Percentiles rank a stretch among this genome's conserved stretches.
phyloP scores from a whole-genome alignment of 139 green algal genomes.

The Chlorella sp. region DNA sequence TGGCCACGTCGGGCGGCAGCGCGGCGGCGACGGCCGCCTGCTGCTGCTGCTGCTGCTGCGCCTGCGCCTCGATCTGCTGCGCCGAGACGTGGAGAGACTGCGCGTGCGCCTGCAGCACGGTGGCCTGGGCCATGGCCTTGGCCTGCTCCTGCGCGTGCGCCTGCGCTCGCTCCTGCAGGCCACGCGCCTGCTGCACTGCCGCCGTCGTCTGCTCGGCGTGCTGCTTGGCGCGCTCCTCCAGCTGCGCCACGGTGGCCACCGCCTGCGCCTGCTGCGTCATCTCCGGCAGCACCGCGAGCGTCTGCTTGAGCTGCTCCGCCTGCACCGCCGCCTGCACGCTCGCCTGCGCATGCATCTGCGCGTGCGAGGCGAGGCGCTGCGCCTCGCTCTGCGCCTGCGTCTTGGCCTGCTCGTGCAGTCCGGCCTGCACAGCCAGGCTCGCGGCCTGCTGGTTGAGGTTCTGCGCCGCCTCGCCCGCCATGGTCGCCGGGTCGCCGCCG shows the following conservation, averaged over 20 bases:
- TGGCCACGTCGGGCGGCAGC: neutral
- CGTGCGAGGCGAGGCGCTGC: conserved; percentile 46
- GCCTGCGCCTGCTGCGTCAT: conserved; percentile 24
- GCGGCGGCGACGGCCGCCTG: conserved; percentile 7
- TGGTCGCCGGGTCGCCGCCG: neutral
- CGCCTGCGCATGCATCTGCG: conserved; percentile 66
- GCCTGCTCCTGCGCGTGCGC: conserved; percentile 52
- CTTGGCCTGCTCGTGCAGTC: conserved; percentile 30
- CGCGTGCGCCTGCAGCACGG: conserved; percentile 48
- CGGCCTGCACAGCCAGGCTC: conserved; percentile 34
- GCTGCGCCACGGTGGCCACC: conserved; percentile 27
- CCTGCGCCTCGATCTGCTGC: conserved; percentile 21
- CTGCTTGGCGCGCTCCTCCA: conserved; percentile 32
- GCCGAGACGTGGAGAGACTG: conserved; percentile 33
- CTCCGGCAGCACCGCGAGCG: conserved; percentile 34
- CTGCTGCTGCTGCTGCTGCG: conserved; percentile 3
- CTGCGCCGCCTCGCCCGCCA: conserved; percentile 30
- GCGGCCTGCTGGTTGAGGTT: conserved; percentile 58
- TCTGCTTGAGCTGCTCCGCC: conserved; percentile 49
- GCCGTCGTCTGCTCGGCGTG: conserved; percentile 37
- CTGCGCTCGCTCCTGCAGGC: conserved; percentile 55
- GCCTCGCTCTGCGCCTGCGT: conserved; percentile 28
- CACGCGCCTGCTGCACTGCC: conserved; percentile 29
- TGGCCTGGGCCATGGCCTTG: conserved; percentile 43
- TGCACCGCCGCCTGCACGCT: conserved; percentile 35